Base-by-base conservation (phyloP, 2,329 filamentous ascomycete species). In the Paecilomyces sp. region DNA sequence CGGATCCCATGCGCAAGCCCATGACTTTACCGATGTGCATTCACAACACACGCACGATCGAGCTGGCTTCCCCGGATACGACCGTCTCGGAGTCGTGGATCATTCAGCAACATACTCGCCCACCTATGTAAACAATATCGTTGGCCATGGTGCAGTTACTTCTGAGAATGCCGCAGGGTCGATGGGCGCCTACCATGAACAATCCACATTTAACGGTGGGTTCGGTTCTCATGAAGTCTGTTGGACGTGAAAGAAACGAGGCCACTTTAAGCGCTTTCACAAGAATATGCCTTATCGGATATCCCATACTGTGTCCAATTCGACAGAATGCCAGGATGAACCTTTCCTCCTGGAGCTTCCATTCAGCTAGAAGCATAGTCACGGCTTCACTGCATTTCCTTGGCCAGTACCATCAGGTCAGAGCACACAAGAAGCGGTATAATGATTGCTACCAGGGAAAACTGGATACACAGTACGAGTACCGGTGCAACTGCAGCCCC, bases 61-160 rank as follows among this genome's bases (percentile, higher is more conserved):
- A 7, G 31, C 65, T 3, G 65, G 68, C 11, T 59, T 72, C 1
- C 67, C 71, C 1, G 71, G 73, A 34, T 67, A 72, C 31, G 64
- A 64, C 54, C 70, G 74, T 57, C 57, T 66, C 50, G 65, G 65
- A 31, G 66, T 69, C 3, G 65, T 74, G 18, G 67, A 70, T 1
- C 71, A 74, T 24, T 71, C 75, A 2, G 70, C 75, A 1, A 66
- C 71, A 11, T 78, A 73, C 51, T 74, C 74, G 18, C 71, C 75
- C 31, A 68, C 68, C 30, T 77, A 73, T 57, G 65, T 71, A 5
- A 67, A 70, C 57, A 75, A 77, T 52, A 60, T 69, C 28, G 62
- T 70, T 56, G 66, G 69, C 31, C 15, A 47, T 15, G 65, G 68
- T 57, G 58, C 71, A 57, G 59, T 69, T 4, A 70, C 69, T 9